Base-by-base conservation (phyloP, 1,284 basidiomycete species). In the Psilocybe mexicana region DNA sequence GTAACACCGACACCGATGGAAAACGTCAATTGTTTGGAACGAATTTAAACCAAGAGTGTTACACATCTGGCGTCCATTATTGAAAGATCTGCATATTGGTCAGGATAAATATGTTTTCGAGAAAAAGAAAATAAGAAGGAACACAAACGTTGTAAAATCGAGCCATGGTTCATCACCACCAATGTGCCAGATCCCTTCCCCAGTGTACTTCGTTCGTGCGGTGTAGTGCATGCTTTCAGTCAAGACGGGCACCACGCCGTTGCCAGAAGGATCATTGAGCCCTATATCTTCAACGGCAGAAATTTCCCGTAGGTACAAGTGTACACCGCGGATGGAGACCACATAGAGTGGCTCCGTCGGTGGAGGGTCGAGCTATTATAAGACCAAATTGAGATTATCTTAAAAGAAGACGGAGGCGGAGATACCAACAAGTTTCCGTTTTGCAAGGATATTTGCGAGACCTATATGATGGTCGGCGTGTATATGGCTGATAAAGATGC, bases 401-500 rank as follows among this genome's bases (percentile, higher is more conserved):
- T 30, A 38, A 14, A 18, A 12, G 25, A 43, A 18, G 38, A 10
- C 25, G 14, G 3, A 43, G 25, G 18, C 25, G 12, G 8, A 43
- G 45, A 46, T 6, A 73, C 83, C 60, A 58, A 95, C 93, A 74
- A 79, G 76, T 51, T 81, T 80, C 55, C 96, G 82, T 75, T 90
- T 87, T 0, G 84, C 76, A 10, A 98, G 79, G 12, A 98, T 73
- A 52, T 87, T 83, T 0, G 86, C 79, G 28, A 96, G 71, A 1
- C 96, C 96, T 49, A 91, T 83, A 69, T 98, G 96, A 71, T 98
- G 96, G 70, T 98, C 96, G 0, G 84, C 96, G 68, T 98, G 96
- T 67, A 92, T 83, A 70, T 98, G 96, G 63, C 91, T 94, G 63
- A 97, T 79, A 71, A 90, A 98, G 30, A 98, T 81, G 67, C 93